phyloP scores from a whole-genome alignment of 2,329 filamentous ascomycete species.

The Bipolaris zeicola region DNA sequence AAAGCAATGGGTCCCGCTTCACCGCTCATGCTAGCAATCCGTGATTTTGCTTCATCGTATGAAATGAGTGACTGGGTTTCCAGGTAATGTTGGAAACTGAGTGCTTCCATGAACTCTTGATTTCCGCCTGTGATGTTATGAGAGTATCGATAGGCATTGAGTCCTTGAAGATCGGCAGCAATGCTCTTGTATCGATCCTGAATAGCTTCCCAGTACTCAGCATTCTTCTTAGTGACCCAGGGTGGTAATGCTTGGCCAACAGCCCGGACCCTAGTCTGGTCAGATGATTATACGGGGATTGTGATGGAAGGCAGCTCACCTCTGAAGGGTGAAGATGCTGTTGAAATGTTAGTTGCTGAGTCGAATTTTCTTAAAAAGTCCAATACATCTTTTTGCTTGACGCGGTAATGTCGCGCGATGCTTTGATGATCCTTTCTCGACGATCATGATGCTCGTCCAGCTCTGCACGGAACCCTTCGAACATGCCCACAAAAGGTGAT shows the following conservation, averaged over 20 bases:
- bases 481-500: constrained; percentile 69
- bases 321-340: constrained; percentile 84
- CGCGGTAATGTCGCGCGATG: constrained; percentile 88
- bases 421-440: constrained; percentile 86
- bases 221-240: constrained; percentile 72
- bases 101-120: constrained; percentile 92
- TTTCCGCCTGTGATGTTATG: constrained; percentile 77
- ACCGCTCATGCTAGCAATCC: constrained; percentile 46
- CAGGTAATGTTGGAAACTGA: constrained; percentile 89
- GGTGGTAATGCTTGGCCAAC: constrained; percentile 66
- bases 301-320: constrained; percentile 53
- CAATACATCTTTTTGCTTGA: constrained; percentile 94
- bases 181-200: constrained; percentile 69
- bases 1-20: constrained; percentile 62
- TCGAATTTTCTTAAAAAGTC: not conserved
- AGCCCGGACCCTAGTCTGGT: constrained; percentile 63
- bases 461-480: constrained; percentile 82
- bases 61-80: constrained; percentile 75
- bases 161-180: constrained; percentile 72
- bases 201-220: constrained; percentile 73
- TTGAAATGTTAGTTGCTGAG: constrained; percentile 18
- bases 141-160: constrained; percentile 84
- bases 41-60: constrained; percentile 61
- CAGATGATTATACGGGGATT: constrained; percentile 3
- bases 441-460: constrained; percentile 95